Percentiles rank a stretch among this genome's conserved stretches.
These are phyloP conservation scores for Gaeumannomyces tritici DNA, from an alignment of 2,329 filamentous ascomycete species.

Conservation along the genomic window DNA sequence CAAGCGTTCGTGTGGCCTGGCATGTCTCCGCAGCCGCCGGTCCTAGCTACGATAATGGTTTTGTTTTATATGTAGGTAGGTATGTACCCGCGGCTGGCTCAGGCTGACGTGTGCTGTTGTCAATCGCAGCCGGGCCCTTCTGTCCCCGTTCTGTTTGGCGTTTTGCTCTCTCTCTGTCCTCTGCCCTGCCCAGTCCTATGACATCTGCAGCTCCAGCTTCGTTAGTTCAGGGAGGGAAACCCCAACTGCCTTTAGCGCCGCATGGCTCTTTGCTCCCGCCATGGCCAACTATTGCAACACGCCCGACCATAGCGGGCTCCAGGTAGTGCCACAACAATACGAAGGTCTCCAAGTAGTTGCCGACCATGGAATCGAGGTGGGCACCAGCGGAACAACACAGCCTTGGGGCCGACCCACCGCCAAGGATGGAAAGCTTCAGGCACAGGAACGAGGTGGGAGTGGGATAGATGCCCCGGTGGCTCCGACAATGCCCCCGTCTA, in stretches of 20 bases:
- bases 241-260: not conserved
- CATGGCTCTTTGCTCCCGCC: not conserved
- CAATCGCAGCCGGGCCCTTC: not conserved
- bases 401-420: not conserved
- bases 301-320: not conserved
- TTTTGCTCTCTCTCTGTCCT: not conserved
- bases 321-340: not conserved
- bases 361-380: not conserved
- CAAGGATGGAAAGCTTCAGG: not conserved
- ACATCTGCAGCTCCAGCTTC: too few relatives aligned
- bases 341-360: not conserved
- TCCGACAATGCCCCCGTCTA: too few relatives aligned
- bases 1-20: too few relatives aligned
- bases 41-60: not conserved
- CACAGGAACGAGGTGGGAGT: not conserved
- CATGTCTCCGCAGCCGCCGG: not conserved
- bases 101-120: not conserved
- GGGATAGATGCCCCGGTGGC: not conserved
- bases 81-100: too few relatives aligned
- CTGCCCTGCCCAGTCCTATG: not conserved
- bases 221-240: too few relatives aligned
- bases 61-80: too few relatives aligned
- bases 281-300: not conserved
- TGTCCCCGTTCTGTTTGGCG: not conserved
- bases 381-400: not conserved